Evolutionary conservation across 75 land plant species (phyloP).

Genomic region (Pinus taeda): DNA sequence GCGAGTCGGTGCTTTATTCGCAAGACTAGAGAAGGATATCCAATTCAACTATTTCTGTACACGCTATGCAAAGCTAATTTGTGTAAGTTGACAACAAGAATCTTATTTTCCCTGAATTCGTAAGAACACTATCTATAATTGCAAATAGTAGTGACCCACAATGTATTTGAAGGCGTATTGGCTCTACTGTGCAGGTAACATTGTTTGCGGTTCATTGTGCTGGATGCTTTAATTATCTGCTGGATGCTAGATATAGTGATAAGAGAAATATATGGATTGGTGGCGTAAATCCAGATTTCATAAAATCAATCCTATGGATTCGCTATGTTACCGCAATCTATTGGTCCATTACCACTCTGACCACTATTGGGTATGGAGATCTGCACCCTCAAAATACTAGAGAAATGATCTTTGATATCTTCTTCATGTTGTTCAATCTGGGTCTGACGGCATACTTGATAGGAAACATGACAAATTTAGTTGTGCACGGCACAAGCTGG

Average conservation of each 20-base stretch:
- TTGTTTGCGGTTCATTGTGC: slow-evolving; percentile 21
- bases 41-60: slow-evolving; percentile 76
- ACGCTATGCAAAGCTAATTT: slow-evolving; percentile 57
- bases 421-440: slow-evolving; percentile 51
- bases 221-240: slow-evolving; percentile 35
- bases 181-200: slow-evolving; percentile 34
- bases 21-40: slow-evolving; percentile 81
- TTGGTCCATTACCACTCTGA: slow-evolving; percentile 63
- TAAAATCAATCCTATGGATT: slow-evolving; percentile 19
- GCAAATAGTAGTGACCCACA: not conserved
- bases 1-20: slow-evolving; percentile 70
- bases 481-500: slow-evolving; percentile 40
- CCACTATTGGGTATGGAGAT: slow-evolving; percentile 65
- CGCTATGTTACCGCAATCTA: slow-evolving; percentile 49
- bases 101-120: no score
- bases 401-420: slow-evolving; percentile 50
- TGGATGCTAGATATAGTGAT: slow-evolving; percentile 42
- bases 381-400: slow-evolving; percentile 42
- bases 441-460: slow-evolving; percentile 58
- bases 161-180: not conserved
- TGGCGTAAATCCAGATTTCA: slow-evolving; percentile 32
- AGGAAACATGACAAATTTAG: slow-evolving; percentile 16
- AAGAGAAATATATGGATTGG: slow-evolving; percentile 52
- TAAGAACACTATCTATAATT: no score
- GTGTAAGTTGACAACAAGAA: slow-evolving; percentile 27